Conservation (phyloP, 1,139 yeast species). For the Hyphopichia buzzinii region DNA sequence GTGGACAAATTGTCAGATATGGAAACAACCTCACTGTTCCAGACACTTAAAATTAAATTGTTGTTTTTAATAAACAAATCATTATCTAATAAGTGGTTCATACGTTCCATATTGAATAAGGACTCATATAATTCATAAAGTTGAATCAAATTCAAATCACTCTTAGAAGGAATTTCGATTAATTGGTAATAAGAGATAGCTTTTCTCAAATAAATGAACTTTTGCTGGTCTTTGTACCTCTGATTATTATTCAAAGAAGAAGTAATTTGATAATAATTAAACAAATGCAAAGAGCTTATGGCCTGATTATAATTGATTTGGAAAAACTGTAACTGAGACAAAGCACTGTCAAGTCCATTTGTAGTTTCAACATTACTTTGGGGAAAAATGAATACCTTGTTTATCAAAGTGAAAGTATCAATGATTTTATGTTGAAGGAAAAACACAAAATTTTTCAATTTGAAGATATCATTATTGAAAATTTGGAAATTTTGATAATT, state of each 20-base stretch:
- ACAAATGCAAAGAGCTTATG: conserved; percentile 30
- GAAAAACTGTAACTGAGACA: conserved; percentile 9
- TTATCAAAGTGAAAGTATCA: conserved; percentile 28
- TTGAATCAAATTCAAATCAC: conserved; percentile 22
- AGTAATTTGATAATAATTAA: conserved; percentile 32
- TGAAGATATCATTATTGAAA: conserved; percentile 6
- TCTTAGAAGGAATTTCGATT: conserved; percentile 23
- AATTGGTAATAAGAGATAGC: conserved; percentile 39
- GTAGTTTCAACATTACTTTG: conserved; percentile 10
- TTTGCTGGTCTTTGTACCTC: conserved; percentile 33
- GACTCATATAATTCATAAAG: conserved; percentile 36
- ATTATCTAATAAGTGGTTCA: conserved; percentile 28
- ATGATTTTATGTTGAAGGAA: conserved; percentile 28
- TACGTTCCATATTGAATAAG: conserved; percentile 33
- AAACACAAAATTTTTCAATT: conserved; percentile 25
- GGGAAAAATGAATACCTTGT: conserved; percentile 30
- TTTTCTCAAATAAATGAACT: conserved; percentile 30
- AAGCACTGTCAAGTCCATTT: conserved; percentile 11
- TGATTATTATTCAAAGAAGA: conserved; percentile 25
- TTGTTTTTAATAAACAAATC: conserved; percentile 21
- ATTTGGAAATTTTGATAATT: conserved; percentile 18
- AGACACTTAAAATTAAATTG: conserved; percentile 9
- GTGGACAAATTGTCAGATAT: conserved; percentile 1
- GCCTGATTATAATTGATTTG: conserved; percentile 37
- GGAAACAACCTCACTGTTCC: conserved; percentile 6